These are phyloP conservation scores for Phoma sp. DNA, from an alignment of 2,329 filamentous ascomycete species.

Conservation along the genomic window DNA sequence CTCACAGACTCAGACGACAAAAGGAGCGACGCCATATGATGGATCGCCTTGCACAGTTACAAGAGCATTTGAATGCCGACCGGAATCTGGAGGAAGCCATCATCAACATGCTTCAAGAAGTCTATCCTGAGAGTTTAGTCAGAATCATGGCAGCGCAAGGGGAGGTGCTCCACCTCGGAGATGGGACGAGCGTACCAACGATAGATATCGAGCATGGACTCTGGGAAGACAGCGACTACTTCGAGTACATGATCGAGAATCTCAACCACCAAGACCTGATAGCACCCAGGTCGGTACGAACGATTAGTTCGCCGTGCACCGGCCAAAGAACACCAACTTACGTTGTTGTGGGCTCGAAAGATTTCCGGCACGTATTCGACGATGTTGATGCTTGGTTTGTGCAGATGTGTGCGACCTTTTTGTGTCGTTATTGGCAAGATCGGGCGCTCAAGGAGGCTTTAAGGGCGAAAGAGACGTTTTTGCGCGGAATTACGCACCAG, in stretches of 20 bases:
- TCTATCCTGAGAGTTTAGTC: constrained; percentile 46
- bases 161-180: constrained; percentile 32
- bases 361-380: constrained; percentile 55
- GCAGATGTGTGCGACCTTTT: constrained; percentile 48
- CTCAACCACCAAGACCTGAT: constrained; percentile 44
- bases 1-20: constrained; percentile 48
- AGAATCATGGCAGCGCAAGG: constrained; percentile 34
- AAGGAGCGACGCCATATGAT: constrained; percentile 49
- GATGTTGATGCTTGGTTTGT: constrained; percentile 57
- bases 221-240: constrained; percentile 53
- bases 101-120: constrained; percentile 35
- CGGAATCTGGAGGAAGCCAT: constrained; percentile 34
- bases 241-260: constrained; percentile 49
- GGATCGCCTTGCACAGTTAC: constrained; percentile 42
- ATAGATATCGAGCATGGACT: constrained; percentile 48
- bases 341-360: constrained; percentile 50
- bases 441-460: constrained; percentile 50
- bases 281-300: constrained; percentile 45
- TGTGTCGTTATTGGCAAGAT: constrained; percentile 51
- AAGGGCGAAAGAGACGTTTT: constrained; percentile 53
- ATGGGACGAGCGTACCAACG: constrained; percentile 33
- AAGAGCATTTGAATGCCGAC: constrained; percentile 28
- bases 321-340: constrained; percentile 40
- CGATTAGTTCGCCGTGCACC: constrained; percentile 48
- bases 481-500: constrained; percentile 56